Conservation (phyloP, 768 basidiomycete species). For the Agrocybe pediades region DNA sequence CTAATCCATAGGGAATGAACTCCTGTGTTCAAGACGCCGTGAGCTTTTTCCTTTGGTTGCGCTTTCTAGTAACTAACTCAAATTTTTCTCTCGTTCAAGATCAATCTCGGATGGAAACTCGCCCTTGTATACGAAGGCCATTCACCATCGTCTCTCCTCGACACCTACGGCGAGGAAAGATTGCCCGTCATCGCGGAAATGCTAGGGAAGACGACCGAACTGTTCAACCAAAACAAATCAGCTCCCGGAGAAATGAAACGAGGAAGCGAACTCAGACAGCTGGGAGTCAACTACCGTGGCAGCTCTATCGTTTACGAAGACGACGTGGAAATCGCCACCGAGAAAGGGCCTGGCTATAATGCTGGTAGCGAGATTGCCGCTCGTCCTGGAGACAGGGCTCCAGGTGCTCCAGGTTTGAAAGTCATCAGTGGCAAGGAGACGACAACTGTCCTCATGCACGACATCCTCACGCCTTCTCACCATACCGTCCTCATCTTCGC, state of each 20-base stretch:
- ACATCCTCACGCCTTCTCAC: constrained; percentile 2
- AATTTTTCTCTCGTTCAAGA: constrained; percentile 20
- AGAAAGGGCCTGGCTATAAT: constrained; percentile 7
- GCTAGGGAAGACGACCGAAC: constrained; percentile 30
- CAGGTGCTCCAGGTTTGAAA: constrained; percentile 12
- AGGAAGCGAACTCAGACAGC: constrained; percentile 33
- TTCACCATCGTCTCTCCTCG: constrained; percentile 25
- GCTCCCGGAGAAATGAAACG: constrained; percentile 18
- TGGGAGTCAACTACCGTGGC: constrained; percentile 56
- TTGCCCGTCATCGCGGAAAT: constrained; percentile 40
- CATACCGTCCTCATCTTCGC: constrained; percentile 14
- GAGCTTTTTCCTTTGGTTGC: constrained; percentile 9
- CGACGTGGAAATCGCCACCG: constrained; percentile 8
- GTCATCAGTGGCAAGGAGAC: neutral
- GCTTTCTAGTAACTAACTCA: neutral
- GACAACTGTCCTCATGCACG: constrained; percentile 3
- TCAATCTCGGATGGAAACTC: constrained; percentile 41
- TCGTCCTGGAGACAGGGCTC: constrained; percentile 17
- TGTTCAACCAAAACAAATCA: constrained; percentile 20
- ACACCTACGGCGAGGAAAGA: constrained; percentile 34
- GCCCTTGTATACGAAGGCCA: constrained; percentile 30
- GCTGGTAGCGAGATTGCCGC: constrained; percentile 11
- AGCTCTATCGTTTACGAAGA: constrained; percentile 50
- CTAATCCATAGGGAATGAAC: constrained; percentile 26
- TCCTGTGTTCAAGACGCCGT: constrained; percentile 37